Conservation (phyloP, 78 protist genomes). For the Protostelium mycophagum region DNA sequence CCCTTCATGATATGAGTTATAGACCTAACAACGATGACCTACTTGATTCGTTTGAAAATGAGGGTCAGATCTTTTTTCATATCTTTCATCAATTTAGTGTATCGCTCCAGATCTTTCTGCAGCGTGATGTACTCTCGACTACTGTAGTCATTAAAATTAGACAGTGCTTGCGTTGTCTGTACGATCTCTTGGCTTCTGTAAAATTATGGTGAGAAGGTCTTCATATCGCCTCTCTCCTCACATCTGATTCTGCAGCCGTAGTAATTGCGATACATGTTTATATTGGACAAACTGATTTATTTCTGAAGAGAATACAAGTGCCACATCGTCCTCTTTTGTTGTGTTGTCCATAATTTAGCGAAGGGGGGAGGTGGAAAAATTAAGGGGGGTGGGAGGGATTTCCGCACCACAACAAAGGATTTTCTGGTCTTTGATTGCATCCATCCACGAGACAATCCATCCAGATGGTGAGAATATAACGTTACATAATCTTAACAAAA, state of each 20-base stretch:
- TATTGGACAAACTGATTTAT: background rate
- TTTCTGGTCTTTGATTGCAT: background rate
- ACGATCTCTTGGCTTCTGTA: background rate
- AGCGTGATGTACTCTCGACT: constrained; percentile 20
- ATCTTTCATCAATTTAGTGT: constrained; percentile 57
- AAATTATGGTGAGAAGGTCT: background rate
- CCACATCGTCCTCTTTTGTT: background rate
- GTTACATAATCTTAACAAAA: too few species aligned
- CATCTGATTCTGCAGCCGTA: background rate
- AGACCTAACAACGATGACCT: too few species aligned
- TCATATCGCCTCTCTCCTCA: background rate
- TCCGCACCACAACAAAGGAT: background rate
- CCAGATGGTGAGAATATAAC: background rate
- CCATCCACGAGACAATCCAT: background rate
- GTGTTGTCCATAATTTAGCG: background rate
- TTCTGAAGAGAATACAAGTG: background rate
- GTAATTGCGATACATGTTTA: background rate
- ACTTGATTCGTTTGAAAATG: constrained; percentile 49
- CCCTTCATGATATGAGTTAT: too few species aligned
- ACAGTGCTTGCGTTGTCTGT: constrained; percentile 28
- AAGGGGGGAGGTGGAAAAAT: background rate
- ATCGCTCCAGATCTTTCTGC: constrained; percentile 36
- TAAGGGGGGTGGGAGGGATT: background rate
- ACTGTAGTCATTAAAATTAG: constrained; percentile 42
- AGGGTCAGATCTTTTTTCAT: constrained; percentile 53